Base-by-base conservation (phyloP, 1,284 basidiomycete genomes). In the Hemileia vastatrix region DNA sequence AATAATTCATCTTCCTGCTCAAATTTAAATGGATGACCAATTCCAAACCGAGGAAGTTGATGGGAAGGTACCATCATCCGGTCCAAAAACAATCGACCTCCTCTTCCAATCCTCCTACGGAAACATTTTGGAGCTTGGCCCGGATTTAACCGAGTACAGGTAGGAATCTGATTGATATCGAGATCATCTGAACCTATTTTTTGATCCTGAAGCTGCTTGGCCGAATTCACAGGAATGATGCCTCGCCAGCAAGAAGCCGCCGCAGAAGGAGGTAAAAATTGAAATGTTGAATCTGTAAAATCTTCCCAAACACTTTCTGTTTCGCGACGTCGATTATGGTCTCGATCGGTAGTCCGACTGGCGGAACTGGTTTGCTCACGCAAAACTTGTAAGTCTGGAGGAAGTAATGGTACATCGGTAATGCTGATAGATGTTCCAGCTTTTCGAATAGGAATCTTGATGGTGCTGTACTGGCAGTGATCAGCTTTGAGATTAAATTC, bases 271-370 rank as follows among this genome's bases (percentile, higher is more conserved):
- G 72, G 72, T 18, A 76, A 65, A 21, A 77, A 87, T 84, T 83
- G 87, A 86, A 64, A 84, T 67, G 83, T 83, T 85, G 87, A 85
- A 77, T 92, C 89, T 66, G 88, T 82, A 57, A 81, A 80, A 71
- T 94, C 90, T 70, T 94, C 90, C 86, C 90, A 93, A 48, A 84
- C 81, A 58, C 85, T 81, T 71, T 93, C 88, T 58, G 66, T 67
- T 54, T 77, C 76, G 52, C 86, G 87, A 73, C 84, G 84, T 51
- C 80, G 79, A 4, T 79, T 78, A 65, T 91, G 74, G 54, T 84
- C 81, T 15, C 81, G 79, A 65, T 93, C 89, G 70, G 90, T 82
- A 55, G 82, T 80, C 43, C 81, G 80, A 48, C 81, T 81, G 64
- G 91, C 83, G 3, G 80, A 77, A 5, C 79, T 78, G 48, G 81